A percentile compares a stretch with the other conserved stretches of the same genome.
Evolutionary conservation across 208 protist species (phyloP).

Genomic region (Crithidia expoeki): DNA sequence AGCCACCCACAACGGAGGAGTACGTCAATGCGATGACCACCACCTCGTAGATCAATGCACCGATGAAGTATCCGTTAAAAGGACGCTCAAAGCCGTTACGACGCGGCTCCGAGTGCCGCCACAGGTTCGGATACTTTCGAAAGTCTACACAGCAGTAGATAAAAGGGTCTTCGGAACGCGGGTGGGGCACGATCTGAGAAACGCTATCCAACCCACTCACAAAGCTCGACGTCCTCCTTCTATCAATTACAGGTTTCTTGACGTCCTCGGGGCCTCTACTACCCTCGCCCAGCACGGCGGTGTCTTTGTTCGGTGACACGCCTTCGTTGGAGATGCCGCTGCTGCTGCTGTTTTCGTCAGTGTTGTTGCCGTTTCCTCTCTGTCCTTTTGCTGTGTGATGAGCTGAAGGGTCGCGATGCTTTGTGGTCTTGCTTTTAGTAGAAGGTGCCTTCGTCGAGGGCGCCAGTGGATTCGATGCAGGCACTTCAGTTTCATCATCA

Average conservation of each 20-base stretch:
- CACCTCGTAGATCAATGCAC: slow-evolving; percentile 39
- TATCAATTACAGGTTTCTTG: background rate
- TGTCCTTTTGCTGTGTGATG: too few species aligned
- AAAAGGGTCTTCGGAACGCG: slow-evolving; percentile 36
- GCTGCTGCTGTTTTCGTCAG: background rate
- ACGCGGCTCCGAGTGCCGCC: slow-evolving; percentile 44
- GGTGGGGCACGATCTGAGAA: background rate
- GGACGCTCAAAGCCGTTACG: slow-evolving; percentile 63
- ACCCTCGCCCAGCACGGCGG: background rate
- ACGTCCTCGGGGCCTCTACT: background rate
- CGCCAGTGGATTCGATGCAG: background rate
- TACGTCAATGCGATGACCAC: slow-evolving; percentile 43
- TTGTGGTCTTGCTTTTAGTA: too few species aligned
- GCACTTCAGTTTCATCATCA: background rate
- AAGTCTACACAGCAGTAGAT: slow-evolving; percentile 59
- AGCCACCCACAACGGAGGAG: slow-evolving; percentile 44
- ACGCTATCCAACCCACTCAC: background rate
- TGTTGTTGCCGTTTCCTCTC: too few species aligned
- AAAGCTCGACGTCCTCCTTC: too few species aligned
- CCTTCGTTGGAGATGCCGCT: background rate
- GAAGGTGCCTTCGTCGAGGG: too few species aligned
- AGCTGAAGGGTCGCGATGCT: too few species aligned
- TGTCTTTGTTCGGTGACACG: background rate
- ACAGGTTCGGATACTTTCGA: slow-evolving; percentile 44
- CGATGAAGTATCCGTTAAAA: slow-evolving; percentile 55